These are phyloP conservation scores for Pseudogymnoascus sp. DNA, from an alignment of 2,329 filamentous ascomycete species.

Conservation along the genomic window DNA sequence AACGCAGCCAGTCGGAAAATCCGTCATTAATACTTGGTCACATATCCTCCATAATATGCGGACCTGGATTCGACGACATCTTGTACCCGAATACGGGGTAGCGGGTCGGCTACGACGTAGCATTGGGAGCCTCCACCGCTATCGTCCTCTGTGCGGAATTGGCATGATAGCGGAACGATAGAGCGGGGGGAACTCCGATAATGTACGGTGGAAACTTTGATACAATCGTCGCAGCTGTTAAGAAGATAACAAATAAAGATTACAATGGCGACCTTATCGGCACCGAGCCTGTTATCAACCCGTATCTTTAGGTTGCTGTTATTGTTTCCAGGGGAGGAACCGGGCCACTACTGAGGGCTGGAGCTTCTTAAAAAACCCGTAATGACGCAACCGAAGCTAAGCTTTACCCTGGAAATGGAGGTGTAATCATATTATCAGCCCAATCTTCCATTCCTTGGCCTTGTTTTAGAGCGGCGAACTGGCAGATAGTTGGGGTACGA, in stretches of 20 bases:
- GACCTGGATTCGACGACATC: neutral
- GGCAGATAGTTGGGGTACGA: neutral
- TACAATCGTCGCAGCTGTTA: neutral
- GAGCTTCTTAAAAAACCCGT: neutral
- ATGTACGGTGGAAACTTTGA: neutral
- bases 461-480: neutral
- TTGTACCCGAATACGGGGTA: neutral
- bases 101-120: constrained; percentile 2
- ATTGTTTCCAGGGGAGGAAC: neutral
- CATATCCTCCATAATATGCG: neutral
- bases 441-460: neutral
- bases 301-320: neutral
- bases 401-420: neutral
- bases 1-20: neutral
- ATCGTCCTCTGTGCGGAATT: neutral
- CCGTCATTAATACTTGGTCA: neutral
- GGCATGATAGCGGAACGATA: neutral
- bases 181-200: neutral
- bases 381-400: neutral
- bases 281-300: neutral
- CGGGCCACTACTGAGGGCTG: neutral
- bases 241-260: neutral
- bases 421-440: neutral
- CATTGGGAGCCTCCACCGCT: neutral
- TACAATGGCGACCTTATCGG: neutral